These are phyloP conservation scores for Coemansia aciculifera DNA, from an alignment of 192 early-diverging fungal species.

Conservation along the genomic window DNA sequence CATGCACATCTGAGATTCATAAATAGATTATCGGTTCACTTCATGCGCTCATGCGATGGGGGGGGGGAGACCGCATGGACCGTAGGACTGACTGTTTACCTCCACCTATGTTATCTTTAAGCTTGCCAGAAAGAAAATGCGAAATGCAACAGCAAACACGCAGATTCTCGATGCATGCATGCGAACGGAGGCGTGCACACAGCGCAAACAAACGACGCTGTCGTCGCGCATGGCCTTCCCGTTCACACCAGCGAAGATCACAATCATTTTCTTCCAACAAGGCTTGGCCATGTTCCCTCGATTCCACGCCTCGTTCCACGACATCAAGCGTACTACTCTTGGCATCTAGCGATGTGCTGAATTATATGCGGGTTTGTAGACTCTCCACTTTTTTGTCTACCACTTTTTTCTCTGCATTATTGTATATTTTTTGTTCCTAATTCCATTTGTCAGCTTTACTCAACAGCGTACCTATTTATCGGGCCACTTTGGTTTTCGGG, in stretches of 20 bases:
- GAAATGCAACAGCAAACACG: background rate
- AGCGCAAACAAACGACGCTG: conserved; percentile 4
- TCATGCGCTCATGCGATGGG: background rate
- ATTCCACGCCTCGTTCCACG: conserved; percentile 14
- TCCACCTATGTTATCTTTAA: background rate
- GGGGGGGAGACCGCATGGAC: conserved; percentile 7
- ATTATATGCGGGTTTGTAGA: background rate
- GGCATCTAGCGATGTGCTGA: background rate
- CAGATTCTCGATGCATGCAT: conserved; percentile 1
- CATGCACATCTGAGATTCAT: background rate
- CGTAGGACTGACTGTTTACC: background rate
- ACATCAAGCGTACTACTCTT: background rate
- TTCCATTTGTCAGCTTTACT: background rate
- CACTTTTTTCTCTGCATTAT: background rate
- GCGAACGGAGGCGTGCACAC: background rate
- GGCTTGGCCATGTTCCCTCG: background rate
- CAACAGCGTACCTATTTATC: background rate
- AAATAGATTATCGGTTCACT: background rate
- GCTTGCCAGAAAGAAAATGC: background rate
- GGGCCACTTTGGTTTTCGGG: background rate
- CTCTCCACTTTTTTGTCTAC: background rate
- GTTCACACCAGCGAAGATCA: conserved; percentile 7
- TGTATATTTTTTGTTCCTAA: background rate
- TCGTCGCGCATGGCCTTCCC: background rate
- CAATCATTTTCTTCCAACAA: background rate